These are phyloP conservation scores for Talaromyces ruber DNA, from an alignment of 495 filamentous ascomycete species.

Conservation along the genomic window DNA sequence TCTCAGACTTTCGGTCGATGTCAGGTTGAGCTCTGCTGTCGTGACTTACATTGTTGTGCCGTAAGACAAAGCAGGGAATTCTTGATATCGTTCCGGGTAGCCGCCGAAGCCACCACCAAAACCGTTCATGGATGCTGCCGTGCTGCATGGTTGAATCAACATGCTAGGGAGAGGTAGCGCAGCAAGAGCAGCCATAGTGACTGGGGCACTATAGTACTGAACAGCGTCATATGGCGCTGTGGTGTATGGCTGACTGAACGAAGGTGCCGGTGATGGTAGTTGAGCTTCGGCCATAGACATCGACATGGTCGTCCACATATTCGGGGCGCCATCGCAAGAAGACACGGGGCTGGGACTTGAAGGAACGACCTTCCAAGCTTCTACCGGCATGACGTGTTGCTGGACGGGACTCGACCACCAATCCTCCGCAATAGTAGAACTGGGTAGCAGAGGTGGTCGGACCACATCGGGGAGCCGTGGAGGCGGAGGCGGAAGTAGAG, in stretches of 20 bases:
- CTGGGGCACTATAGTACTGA: slow-evolving; percentile 59
- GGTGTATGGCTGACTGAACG: slow-evolving; percentile 72
- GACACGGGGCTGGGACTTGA: slow-evolving; percentile 73
- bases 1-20: neutral
- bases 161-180: slow-evolving; percentile 83
- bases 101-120: slow-evolving; percentile 55
- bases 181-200: slow-evolving; percentile 51
- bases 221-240: slow-evolving; percentile 60
- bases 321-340: slow-evolving; percentile 57
- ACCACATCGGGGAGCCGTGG: slow-evolving; percentile 88
- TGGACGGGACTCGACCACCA: slow-evolving; percentile 63
- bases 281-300: slow-evolving; percentile 48
- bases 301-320: slow-evolving; percentile 72
- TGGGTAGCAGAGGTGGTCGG: slow-evolving; percentile 78
- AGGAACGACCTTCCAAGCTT: slow-evolving; percentile 88
- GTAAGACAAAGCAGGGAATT: slow-evolving; percentile 43
- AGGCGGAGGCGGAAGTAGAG: slow-evolving; percentile 86
- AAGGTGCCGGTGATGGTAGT: slow-evolving; percentile 63
- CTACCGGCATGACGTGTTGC: slow-evolving; percentile 59
- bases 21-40: neutral
- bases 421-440: slow-evolving; percentile 64
- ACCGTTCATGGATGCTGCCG: slow-evolving; percentile 53
- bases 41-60: slow-evolving; percentile 44
- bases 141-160: slow-evolving; percentile 76
- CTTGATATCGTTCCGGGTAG: slow-evolving; percentile 40